Evolutionary conservation across 306 rosid genomes (phyloP), one percentile per base, ranked within the genome.

Genomic region (Notholithocarpus densiflorus): DNA sequence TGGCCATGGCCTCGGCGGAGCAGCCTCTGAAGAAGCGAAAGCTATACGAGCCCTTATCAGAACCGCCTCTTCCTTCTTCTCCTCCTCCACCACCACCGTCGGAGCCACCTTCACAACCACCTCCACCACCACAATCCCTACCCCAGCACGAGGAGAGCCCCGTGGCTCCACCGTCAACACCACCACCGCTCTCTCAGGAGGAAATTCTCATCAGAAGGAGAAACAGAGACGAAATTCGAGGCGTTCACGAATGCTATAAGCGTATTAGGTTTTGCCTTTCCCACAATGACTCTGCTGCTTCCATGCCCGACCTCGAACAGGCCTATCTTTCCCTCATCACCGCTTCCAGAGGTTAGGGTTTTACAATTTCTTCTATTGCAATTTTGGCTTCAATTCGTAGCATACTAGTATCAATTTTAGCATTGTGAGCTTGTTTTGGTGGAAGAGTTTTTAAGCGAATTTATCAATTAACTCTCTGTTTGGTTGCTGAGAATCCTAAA

Each of bases 21-120:
- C 92, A 85, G 75, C 92, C 90, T 79, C 89, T 72, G 75, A 90
- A 90, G 87, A 90, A 88, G 88, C 90, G 94, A 24, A 85, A 54
- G 89, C 79, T 88, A 12, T 78, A 84, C 83, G 92, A 84, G 45
- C 31, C 86, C 56, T 61, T 57, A 6, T 64, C 81, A 26, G 84
- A 78, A 23, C 77, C 87, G 1, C 76, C 85, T 68, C 24, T 19
- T 9, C 24, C 72, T 48, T 13, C 53, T 48, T 13, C 53, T 48
- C 17, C 53, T 10, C 17, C 53, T 9, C 80, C 86, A 2, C 75
- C 82, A 6, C 24, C 55, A 9, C 82, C 82, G 0, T 73, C 85
- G 1, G 71, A 37, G 19, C 21, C 85, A 6, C 75, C 19, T 0
- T 32, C 66, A 6, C 78, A 74, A 34, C 21, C 80, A 7, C 71